These are phyloP conservation scores for Chytriomyces hyalinus DNA, from an alignment of 192 early-diverging fungal species.

Conservation along the genomic window DNA sequence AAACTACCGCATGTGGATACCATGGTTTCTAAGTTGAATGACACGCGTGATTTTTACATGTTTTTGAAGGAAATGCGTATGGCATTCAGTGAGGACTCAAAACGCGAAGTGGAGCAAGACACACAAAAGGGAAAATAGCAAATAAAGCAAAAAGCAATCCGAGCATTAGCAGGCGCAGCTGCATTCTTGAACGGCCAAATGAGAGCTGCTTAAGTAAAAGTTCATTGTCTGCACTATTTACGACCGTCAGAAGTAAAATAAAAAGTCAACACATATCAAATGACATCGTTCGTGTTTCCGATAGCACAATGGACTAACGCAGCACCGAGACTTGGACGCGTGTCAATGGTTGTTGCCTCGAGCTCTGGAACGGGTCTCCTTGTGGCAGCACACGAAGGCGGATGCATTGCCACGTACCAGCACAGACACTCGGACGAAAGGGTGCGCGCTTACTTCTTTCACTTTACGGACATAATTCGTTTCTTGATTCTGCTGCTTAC, in stretches of 20 bases:
- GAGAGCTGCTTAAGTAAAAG: too few species aligned
- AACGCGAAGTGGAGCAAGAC: too few species aligned
- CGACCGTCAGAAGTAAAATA: too few species aligned
- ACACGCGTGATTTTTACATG: constrained; percentile 68
- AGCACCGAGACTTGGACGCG: neutral
- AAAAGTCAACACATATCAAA: neutral
- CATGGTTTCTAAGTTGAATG: constrained; percentile 62
- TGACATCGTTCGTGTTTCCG: constrained; percentile 26
- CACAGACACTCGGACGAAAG: neutral
- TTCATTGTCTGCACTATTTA: too few species aligned
- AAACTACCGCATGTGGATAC: constrained; percentile 48
- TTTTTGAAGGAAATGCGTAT: constrained; percentile 72
- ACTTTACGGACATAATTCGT: neutral
- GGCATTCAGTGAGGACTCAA: constrained; percentile 54
- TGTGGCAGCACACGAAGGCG: constrained; percentile 9
- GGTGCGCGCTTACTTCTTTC: neutral
- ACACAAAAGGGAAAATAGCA: too few species aligned
- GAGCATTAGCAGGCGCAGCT: too few species aligned
- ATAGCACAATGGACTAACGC: constrained; percentile 5
- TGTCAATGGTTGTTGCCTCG: neutral
- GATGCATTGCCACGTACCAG: neutral
- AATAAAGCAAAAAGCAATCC: too few species aligned
- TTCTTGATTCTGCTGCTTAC: neutral
- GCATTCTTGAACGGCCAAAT: too few species aligned
- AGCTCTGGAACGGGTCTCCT: neutral